phyloP scores from a whole-genome alignment of 106 monocot genomes.

The Cymbidium sinense region DNA sequence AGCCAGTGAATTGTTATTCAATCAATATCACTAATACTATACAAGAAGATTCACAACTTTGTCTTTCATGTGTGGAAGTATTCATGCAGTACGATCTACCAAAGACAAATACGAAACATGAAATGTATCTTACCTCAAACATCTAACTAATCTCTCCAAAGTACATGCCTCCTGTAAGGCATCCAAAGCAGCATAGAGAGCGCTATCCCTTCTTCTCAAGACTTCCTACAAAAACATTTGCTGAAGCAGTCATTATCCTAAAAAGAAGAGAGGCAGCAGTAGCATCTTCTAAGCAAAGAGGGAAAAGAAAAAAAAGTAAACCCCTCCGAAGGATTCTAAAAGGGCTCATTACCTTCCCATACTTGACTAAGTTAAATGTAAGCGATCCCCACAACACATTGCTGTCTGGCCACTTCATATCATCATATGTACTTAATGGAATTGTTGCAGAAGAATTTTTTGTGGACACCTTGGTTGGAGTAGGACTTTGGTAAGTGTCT shows the following conservation, averaged over 20 bases:
- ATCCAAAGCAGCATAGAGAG: slow-evolving; percentile 38
- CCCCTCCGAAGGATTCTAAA: neutral
- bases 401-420: slow-evolving; percentile 26
- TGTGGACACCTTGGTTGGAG: slow-evolving; percentile 3
- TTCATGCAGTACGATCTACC: too few relatives aligned
- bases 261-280: neutral
- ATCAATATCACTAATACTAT: too few relatives aligned
- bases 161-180: slow-evolving; percentile 51
- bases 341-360: slow-evolving; percentile 37
- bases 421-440: slow-evolving; percentile 9
- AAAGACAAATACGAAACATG: neutral
- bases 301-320: neutral
- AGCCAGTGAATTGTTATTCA: too few relatives aligned
- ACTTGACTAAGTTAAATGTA: slow-evolving; percentile 33
- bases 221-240: slow-evolving; percentile 29
- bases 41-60: too few relatives aligned
- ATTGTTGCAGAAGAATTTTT: slow-evolving; percentile 14
- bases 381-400: slow-evolving; percentile 35
- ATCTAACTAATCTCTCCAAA: slow-evolving; percentile 35
- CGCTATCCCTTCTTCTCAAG: slow-evolving; percentile 43
- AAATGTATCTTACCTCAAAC: slow-evolving; percentile 35
- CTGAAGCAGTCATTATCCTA: neutral
- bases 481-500: slow-evolving; percentile 19
- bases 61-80: too few relatives aligned
- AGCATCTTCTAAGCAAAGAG: neutral